Evolutionary conservation across 2,329 filamentous ascomycete species (phyloP).

Genomic region (Didymella pomorum): DNA sequence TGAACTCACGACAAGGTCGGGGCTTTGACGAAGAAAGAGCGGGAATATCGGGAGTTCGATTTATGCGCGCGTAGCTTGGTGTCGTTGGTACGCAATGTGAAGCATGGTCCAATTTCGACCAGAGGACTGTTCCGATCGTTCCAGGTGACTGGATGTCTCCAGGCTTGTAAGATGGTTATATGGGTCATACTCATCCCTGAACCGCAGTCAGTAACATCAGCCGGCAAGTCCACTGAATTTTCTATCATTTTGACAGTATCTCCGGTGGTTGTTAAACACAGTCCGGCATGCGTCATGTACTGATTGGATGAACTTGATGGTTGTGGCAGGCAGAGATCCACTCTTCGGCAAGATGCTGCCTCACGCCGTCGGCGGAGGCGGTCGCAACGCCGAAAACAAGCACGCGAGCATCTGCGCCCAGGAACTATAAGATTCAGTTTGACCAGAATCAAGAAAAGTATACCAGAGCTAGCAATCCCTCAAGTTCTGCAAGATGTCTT

Average conservation of each 20-base stretch:
- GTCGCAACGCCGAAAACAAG: conserved; percentile 5
- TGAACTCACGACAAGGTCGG: no score
- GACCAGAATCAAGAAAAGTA: background rate
- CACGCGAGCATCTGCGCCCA: background rate
- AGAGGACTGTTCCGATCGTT: no score
- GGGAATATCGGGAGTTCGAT: no score
- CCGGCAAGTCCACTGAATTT: background rate
- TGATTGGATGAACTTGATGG: background rate
- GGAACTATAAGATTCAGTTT: background rate
- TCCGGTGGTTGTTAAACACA: background rate
- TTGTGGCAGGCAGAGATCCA: conserved; percentile 13
- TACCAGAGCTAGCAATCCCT: background rate
- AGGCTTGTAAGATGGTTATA: background rate
- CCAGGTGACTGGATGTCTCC: background rate
- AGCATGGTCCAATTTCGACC: no score
- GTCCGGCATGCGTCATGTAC: background rate
- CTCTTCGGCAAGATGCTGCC: conserved; percentile 13
- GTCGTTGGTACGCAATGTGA: no score
- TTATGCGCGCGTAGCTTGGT: no score
- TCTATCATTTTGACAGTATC: background rate
- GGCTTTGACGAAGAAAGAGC: no score
- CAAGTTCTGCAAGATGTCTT: background rate
- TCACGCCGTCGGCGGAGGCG: conserved; percentile 11
- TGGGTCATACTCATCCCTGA: background rate
- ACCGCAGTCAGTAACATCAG: background rate